Conservation (phyloP, 495 filamentous ascomycete genomes). For the Penicillium atrosanguineum region DNA sequence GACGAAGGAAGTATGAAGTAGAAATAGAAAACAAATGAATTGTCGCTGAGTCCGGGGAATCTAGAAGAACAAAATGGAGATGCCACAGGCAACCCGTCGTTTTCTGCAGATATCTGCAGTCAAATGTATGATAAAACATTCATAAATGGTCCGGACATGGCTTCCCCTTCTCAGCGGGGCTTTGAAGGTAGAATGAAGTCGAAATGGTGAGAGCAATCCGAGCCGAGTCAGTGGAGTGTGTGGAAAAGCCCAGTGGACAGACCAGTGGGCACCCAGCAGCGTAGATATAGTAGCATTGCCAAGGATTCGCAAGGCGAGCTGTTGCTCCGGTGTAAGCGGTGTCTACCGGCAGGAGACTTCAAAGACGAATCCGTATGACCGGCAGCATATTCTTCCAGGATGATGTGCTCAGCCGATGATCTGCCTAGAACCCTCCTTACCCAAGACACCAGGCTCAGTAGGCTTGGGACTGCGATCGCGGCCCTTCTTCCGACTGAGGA, state of each 20-base stretch:
- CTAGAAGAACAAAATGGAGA: slow-evolving; percentile 22
- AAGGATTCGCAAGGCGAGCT: background rate
- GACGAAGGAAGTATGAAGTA: slow-evolving; percentile 1
- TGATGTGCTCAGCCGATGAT: slow-evolving; percentile 40
- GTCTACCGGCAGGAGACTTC: background rate
- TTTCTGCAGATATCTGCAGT: slow-evolving; percentile 14
- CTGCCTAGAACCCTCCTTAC: slow-evolving; percentile 85
- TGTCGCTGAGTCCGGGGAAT: slow-evolving; percentile 30
- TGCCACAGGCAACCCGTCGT: slow-evolving; percentile 9
- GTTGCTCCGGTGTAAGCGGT: background rate
- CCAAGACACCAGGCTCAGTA: slow-evolving; percentile 87
- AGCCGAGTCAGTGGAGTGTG: background rate
- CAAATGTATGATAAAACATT: slow-evolving; percentile 1
- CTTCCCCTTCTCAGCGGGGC: background rate
- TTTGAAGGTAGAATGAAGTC: background rate
- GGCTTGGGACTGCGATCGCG: slow-evolving; percentile 90
- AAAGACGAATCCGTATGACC: background rate
- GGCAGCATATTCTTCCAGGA: background rate
- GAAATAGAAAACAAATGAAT: slow-evolving; percentile 8
- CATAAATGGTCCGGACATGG: slow-evolving; percentile 1
- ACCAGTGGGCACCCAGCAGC: background rate
- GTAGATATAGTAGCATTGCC: background rate
- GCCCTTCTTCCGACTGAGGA: slow-evolving; percentile 84
- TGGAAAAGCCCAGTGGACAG: background rate
- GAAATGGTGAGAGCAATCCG: background rate